Base-by-base conservation (phyloP, 148 eudicot species). In the Cornus kousa region DNA sequence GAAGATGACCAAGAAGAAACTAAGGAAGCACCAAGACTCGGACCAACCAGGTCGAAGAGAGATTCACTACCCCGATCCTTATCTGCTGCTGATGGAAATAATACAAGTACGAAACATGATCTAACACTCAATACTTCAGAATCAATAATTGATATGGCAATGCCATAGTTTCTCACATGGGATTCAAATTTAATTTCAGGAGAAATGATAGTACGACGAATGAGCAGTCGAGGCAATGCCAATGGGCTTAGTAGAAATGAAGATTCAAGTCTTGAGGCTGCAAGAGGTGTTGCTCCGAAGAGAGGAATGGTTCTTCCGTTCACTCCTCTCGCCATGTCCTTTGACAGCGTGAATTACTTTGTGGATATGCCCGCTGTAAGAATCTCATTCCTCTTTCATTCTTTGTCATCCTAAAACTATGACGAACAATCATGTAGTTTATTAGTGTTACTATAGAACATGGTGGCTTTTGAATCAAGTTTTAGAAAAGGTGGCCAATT, bases 291-390 rank as follows among this genome's bases (percentile, higher is more conserved):
- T 70, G 82, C 91, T 57, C 85, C 86, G 7, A 86, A 84, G 67
- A 84, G 83, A 80, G 91, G 91, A 77, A 88, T 86, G 91, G 81
- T 88, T 82, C 84, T 88, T n/a, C 91, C 91, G 9, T 88, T 88
- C 80, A 80, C 85, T 71, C 91, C 89, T 37, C 84, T 88, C 8
- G 80, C 89, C 50, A 84, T 88, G 83, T 78, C 88, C 53, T 88
- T 88, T 24, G 83, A 88, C 39, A 78, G 31, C 24, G 77, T 88
- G 1, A 88, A 79, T 64, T 88, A 88, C 59, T 88, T 43, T 65
- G 91, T 88, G 13, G 89, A 88, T 68, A 88, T 86, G 89, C 91
- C 91, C 33, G 78, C 70, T 16, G 91, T 88, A 82, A 79, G 89
- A 46, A 67, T 31, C 64, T 4, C 5, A 17, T 67, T 46, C 40